Conservation (phyloP, 2,329 filamentous ascomycete species). For the Fusarium sp. region DNA sequence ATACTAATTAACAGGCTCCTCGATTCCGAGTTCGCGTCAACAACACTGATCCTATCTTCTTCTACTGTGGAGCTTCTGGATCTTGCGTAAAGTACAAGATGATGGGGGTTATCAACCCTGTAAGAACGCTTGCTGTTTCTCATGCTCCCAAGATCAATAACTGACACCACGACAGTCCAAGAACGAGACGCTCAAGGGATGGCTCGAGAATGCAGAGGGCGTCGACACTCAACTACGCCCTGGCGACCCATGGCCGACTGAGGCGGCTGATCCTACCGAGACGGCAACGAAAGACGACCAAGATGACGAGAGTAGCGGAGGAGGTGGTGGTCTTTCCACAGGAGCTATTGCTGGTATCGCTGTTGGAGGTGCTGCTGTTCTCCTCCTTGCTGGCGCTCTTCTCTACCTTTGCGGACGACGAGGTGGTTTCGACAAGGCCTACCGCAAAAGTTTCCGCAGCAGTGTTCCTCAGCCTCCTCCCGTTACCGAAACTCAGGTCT, state of each 20-base stretch:
- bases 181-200: constrained; percentile 63
- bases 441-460: constrained; percentile 48
- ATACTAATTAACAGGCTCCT: constrained; percentile 55
- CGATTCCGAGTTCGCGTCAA: constrained; percentile 66
- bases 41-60: constrained; percentile 75
- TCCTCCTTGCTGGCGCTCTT: constrained; percentile 61
- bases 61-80: constrained; percentile 77
- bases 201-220: constrained; percentile 63
- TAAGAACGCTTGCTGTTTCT: constrained; percentile 51
- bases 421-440: constrained; percentile 50
- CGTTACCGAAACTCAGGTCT: constrained; percentile 35
- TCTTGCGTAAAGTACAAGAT: constrained; percentile 78
- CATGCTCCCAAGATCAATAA: too few relatives aligned
- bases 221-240: constrained; percentile 69
- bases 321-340: constrained; percentile 39
- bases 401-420: constrained; percentile 64
- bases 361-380: constrained; percentile 64
- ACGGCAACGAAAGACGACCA: constrained; percentile 23
- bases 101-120: constrained; percentile 83
- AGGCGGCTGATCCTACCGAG: constrained; percentile 53
- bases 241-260: constrained; percentile 68
- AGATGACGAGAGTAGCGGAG: constrained; percentile 18
- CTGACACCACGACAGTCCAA: constrained; percentile 56
- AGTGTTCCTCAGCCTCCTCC: constrained; percentile 25
- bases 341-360: constrained; percentile 74